A percentile compares a stretch with the other conserved stretches of the same genome.
Conservation (phyloP, 2,329 filamentous ascomycete species). For the Thielaviopsis musarum region DNA sequence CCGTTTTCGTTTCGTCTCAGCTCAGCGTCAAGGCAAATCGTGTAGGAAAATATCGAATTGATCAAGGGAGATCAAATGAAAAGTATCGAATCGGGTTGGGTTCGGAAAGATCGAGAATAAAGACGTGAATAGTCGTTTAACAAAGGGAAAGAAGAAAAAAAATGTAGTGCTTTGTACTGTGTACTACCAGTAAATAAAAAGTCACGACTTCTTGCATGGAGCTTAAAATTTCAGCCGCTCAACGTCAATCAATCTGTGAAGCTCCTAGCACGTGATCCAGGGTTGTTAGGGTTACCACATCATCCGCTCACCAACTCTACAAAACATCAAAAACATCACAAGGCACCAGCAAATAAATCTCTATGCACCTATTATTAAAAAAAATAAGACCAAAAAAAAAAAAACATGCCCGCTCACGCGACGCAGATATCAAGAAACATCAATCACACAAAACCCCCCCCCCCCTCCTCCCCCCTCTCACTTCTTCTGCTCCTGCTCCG, state of each 20-base stretch:
- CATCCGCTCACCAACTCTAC: no score
- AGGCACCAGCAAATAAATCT: neutral
- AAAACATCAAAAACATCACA: neutral
- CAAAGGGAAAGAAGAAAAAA: neutral
- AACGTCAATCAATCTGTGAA: neutral
- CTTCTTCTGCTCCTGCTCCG: neutral
- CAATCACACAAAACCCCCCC: neutral
- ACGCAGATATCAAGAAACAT: neutral
- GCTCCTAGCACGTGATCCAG: neutral
- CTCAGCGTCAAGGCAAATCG: neutral
- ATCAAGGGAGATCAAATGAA: neutral
- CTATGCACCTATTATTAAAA: slow-evolving; percentile 1
- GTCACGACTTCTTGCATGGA: neutral
- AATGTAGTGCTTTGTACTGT: no score
- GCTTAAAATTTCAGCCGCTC: neutral
- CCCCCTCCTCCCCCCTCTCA: neutral
- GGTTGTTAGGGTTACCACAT: neutral
- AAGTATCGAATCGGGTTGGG: neutral
- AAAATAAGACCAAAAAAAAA: neutral
- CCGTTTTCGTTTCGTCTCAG: neutral
- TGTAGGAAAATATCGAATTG: neutral
- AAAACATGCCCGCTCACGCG: no score
- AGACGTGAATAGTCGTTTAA: neutral
- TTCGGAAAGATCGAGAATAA: neutral
- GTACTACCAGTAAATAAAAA: neutral